phyloP scores from a whole-genome alignment of 345 rosid species.

The Garcia nutans region DNA sequence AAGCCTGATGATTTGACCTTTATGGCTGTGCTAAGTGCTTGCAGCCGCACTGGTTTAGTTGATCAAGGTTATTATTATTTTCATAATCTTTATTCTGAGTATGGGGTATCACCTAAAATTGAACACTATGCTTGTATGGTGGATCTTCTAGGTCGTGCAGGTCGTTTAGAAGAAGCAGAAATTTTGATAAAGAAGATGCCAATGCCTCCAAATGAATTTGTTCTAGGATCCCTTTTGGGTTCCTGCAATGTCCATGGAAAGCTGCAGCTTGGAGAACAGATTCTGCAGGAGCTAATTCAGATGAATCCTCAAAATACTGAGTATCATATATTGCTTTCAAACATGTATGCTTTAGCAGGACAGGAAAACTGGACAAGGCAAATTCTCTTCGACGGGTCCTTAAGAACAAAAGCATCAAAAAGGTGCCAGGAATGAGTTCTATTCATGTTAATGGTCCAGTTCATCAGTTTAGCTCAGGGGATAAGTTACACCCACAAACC shows the following conservation, averaged over 20 bases:
- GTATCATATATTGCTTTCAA: conserved; percentile 63
- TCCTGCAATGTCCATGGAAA: conserved; percentile 64
- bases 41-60: conserved; percentile 78
- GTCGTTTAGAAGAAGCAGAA: conserved; percentile 71
- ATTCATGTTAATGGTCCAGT: conserved; percentile 50
- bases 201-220: conserved; percentile 73
- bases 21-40: conserved; percentile 66
- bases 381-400: conserved; percentile 38
- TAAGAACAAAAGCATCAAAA: conserved; percentile 48
- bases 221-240: conserved; percentile 77
- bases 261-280: conserved; percentile 51
- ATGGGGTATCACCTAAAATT: conserved; percentile 52
- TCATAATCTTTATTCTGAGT: conserved; percentile 34
- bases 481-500: conserved; percentile 53
- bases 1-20: conserved; percentile 71
- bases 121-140: conserved; percentile 92
- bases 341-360: conserved; percentile 65
- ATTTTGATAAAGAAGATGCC: conserved; percentile 56
- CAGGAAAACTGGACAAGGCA: conserved; percentile 33
- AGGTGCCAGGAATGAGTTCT: conserved; percentile 76
- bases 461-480: conserved; percentile 74
- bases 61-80: conserved; percentile 54
- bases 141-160: conserved; percentile 81
- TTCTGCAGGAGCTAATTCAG: conserved; percentile 45
- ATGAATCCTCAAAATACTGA: conserved; percentile 60